phyloP scores from a whole-genome alignment of 306 rosid species.

The Cajanus cajan region DNA sequence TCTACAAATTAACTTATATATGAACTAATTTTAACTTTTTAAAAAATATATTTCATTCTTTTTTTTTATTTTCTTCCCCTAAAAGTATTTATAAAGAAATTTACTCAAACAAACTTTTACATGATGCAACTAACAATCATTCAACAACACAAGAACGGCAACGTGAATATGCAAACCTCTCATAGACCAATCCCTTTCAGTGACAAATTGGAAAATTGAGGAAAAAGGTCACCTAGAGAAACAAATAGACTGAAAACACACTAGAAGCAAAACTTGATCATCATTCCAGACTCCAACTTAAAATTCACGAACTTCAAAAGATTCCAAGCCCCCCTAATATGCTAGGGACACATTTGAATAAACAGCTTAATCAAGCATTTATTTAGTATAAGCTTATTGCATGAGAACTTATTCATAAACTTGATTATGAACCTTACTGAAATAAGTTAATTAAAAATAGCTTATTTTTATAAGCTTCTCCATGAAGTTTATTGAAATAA shows the following conservation, averaged over 20 bases:
- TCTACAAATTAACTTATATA: too few species aligned
- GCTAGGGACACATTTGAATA: not conserved
- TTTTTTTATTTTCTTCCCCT: too few species aligned
- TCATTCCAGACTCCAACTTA: constrained; percentile 5
- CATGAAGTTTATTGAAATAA: not conserved
- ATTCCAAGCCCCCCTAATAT: not conserved
- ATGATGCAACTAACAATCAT: not conserved
- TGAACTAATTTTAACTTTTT: too few species aligned
- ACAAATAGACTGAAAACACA: not conserved
- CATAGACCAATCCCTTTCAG: not conserved
- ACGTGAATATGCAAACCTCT: not conserved
- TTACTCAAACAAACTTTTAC: too few species aligned
- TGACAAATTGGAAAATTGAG: not conserved
- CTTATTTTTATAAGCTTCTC: not conserved
- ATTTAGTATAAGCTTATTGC: too few species aligned
- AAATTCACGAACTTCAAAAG: constrained; percentile 1
- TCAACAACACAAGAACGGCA: not conserved
- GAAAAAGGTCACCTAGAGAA: constrained; percentile 17
- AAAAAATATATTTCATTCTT: too few species aligned
- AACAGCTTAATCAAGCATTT: too few species aligned
- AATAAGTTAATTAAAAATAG: not conserved
- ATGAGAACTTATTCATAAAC: not conserved
- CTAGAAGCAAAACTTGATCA: not conserved
- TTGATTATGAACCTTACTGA: not conserved
- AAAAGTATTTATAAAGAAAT: too few species aligned